A percentile compares a stretch with the other conserved stretches of the same genome.
Evolutionary conservation across 2,329 filamentous ascomycete species (phyloP).

Genomic region (Periglandula ipomoeae): DNA sequence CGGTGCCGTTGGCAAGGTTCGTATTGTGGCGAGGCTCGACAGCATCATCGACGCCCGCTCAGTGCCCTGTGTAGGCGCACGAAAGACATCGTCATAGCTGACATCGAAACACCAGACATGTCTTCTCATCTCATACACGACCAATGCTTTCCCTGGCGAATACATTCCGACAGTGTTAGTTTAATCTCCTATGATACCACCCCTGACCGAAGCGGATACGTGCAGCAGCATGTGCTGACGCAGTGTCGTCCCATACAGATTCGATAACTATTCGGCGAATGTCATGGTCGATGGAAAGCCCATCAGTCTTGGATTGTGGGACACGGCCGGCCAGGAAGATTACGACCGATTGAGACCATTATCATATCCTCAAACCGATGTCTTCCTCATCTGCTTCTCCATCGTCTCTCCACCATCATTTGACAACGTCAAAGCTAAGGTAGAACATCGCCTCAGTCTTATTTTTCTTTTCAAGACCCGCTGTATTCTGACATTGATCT

Average conservation of each 20-base stretch:
- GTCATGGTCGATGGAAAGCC: slow-evolving; percentile 99
- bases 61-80: neutral
- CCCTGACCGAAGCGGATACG: slow-evolving; percentile 3
- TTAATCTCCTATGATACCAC: slow-evolving; percentile 6
- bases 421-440: slow-evolving; percentile 98
- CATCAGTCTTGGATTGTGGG: slow-evolving; percentile 93
- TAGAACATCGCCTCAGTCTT: slow-evolving; percentile 31
- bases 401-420: slow-evolving; percentile 97
- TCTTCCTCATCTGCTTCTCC: slow-evolving; percentile 97
- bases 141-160: slow-evolving; percentile 98
- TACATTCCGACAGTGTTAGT: slow-evolving; percentile 97
- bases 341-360: slow-evolving; percentile 91
- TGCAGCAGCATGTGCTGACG: slow-evolving; percentile 5
- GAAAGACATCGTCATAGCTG: neutral
- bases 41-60: neutral
- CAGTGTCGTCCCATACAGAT: slow-evolving; percentile 41
- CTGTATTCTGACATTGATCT: neutral
- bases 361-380: slow-evolving; percentile 96
- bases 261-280: slow-evolving; percentile 98
- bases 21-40: slow-evolving; percentile 1
- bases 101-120: slow-evolving; percentile 61
- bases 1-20: slow-evolving; percentile 87
- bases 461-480: neutral
- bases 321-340: slow-evolving; percentile 98
- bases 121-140: slow-evolving; percentile 97